Conservation (phyloP, 768 basidiomycete species). For the Lepiota brunneoincarnata region DNA sequence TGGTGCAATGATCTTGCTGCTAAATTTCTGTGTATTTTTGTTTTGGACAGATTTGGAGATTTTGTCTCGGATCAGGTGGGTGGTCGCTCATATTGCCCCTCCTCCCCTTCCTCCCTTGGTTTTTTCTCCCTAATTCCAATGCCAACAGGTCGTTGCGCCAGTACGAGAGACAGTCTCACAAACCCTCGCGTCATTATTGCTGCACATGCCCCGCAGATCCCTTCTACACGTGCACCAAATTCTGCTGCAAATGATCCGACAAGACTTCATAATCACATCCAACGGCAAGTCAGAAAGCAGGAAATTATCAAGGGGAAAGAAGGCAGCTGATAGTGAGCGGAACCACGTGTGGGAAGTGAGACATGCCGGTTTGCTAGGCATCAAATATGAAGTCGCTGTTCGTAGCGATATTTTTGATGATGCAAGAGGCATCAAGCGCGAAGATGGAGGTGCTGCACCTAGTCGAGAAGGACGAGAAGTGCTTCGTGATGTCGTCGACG, state of each 20-base stretch:
- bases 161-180: slow-evolving; percentile 96
- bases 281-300: slow-evolving; percentile 22
- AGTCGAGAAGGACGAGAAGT: slow-evolving; percentile 51
- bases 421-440: slow-evolving; percentile 23
- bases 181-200: slow-evolving; percentile 83
- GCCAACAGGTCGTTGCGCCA: slow-evolving; percentile 77
- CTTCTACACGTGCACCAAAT: slow-evolving; percentile 79
- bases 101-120: background rate
- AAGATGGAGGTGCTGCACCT: slow-evolving; percentile 31
- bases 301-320: slow-evolving; percentile 1
- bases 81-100: background rate
- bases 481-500: slow-evolving; percentile 81
- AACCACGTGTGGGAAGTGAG: slow-evolving; percentile 93
- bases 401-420: slow-evolving; percentile 75
- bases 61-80: slow-evolving; percentile 87
- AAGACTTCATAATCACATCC: slow-evolving; percentile 61
- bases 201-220: slow-evolving; percentile 83
- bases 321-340: slow-evolving; percentile 31
- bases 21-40: slow-evolving; percentile 84
- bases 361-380: slow-evolving; percentile 94
- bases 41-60: slow-evolving; percentile 97
- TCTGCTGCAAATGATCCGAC: slow-evolving; percentile 90
- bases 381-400: slow-evolving; percentile 98
- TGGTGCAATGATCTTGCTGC: slow-evolving; percentile 91
- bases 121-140: background rate